Conservation (phyloP, 2,329 filamentous ascomycete genomes). For the Aulographum hederae region DNA sequence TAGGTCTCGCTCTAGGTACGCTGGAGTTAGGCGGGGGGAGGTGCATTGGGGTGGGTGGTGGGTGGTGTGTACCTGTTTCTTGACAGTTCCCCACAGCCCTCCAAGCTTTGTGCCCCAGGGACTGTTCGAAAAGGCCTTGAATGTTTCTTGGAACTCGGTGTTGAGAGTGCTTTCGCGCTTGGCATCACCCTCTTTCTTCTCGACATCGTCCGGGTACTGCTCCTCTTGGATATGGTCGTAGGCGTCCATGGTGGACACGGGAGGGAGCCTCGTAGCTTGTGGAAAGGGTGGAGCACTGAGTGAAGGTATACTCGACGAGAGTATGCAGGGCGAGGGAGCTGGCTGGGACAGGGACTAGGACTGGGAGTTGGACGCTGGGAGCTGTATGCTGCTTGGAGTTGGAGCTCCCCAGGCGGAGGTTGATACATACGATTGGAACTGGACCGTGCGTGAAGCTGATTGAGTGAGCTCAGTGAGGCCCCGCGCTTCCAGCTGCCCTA, state of each 20-base stretch:
- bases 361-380: too few relatives aligned
- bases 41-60: too few relatives aligned
- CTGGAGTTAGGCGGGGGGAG: neutral
- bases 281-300: too few relatives aligned
- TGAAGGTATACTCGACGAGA: too few relatives aligned
- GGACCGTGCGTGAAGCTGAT: too few relatives aligned
- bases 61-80: slow-evolving; percentile 73
- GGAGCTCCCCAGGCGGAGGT: too few relatives aligned
- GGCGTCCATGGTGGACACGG: slow-evolving; percentile 82
- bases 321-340: too few relatives aligned
- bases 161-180: slow-evolving; percentile 42
- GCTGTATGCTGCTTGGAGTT: too few relatives aligned
- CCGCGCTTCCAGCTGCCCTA: too few relatives aligned
- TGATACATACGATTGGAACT: too few relatives aligned
- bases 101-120: slow-evolving; percentile 83
- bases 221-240: slow-evolving; percentile 95
- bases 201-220: slow-evolving; percentile 32
- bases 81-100: slow-evolving; percentile 77
- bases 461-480: too few relatives aligned
- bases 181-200: slow-evolving; percentile 17
- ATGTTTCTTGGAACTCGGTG: slow-evolving; percentile 81
- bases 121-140: slow-evolving; percentile 79
- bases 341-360: too few relatives aligned
- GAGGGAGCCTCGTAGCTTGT: neutral
- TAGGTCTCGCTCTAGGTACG: slow-evolving; percentile 57